Evolutionary conservation across 1,139 yeast genomes (phyloP).

Genomic region (Scheffersomyces illinoinensis): DNA sequence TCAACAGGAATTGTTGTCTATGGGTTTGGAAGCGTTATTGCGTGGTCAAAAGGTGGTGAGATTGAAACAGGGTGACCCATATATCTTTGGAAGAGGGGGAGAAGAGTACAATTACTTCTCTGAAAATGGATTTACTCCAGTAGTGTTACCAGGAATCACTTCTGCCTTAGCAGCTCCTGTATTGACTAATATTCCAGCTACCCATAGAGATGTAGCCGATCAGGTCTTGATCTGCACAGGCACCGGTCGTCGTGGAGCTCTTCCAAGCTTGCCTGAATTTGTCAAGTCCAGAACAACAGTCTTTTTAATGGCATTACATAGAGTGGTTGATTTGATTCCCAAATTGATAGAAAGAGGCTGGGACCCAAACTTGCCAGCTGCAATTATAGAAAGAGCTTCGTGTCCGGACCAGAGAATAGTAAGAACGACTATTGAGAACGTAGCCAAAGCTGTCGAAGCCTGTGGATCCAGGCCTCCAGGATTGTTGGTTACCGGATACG

Average conservation of each 20-base stretch:
- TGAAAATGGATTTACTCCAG: slow-evolving; percentile 66
- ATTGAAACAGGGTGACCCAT: slow-evolving; percentile 96
- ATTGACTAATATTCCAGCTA: slow-evolving; percentile 83
- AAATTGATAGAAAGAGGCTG: slow-evolving; percentile 59
- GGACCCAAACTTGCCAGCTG: slow-evolving; percentile 75
- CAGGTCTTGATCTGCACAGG: slow-evolving; percentile 94
- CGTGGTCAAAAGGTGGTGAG: slow-evolving; percentile 81
- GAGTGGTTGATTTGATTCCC: slow-evolving; percentile 69
- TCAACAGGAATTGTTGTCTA: slow-evolving; percentile 73
- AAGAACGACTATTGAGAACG: slow-evolving; percentile 65
- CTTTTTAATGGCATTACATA: slow-evolving; percentile 87
- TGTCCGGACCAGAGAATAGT: slow-evolving; percentile 91
- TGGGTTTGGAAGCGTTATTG: slow-evolving; percentile 65
- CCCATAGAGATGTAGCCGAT: slow-evolving; percentile 91
- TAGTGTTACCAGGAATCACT: slow-evolving; percentile 84
- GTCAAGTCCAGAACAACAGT: slow-evolving; percentile 75
- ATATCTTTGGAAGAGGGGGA: slow-evolving; percentile 95
- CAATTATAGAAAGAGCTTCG: slow-evolving; percentile 87
- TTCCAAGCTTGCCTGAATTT: slow-evolving; percentile 78
- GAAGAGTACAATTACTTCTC: slow-evolving; percentile 79
- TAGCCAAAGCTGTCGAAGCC: slow-evolving; percentile 73
- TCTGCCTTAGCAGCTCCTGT: slow-evolving; percentile 91
- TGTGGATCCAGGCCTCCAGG: slow-evolving; percentile 96
- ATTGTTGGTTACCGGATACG: slow-evolving; percentile 75
- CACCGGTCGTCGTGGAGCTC: slow-evolving; percentile 83